phyloP scores from a whole-genome alignment of 2,329 filamentous ascomycete genomes.

The Cladophialophora exuberans region DNA sequence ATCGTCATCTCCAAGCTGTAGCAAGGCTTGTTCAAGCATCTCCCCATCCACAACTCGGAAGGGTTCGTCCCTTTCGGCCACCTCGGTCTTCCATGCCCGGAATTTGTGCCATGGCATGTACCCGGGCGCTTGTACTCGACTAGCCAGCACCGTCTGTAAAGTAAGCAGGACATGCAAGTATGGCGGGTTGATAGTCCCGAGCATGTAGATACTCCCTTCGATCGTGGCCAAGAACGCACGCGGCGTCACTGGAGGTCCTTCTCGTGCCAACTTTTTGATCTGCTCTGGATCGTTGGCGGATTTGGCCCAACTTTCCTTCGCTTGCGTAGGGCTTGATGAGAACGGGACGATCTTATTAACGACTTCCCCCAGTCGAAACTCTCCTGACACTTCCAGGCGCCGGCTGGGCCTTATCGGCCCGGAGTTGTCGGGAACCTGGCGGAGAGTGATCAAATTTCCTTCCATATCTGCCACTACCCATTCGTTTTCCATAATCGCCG shows the following conservation, averaged over 20 bases:
- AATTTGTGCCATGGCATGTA: conserved; percentile 76
- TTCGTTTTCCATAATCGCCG: conserved; percentile 69
- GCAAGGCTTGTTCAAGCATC: conserved; percentile 75
- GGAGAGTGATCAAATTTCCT: conserved; percentile 83
- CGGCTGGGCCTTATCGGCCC: conserved; percentile 72
- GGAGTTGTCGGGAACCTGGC: conserved; percentile 34
- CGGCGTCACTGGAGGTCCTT: conserved; percentile 71
- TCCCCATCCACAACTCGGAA: conserved; percentile 92
- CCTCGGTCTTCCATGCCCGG: conserved; percentile 77
- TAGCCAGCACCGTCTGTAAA: conserved; percentile 73
- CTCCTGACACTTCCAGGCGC: conserved; percentile 72
- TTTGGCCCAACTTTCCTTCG: background rate
- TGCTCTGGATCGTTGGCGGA: background rate
- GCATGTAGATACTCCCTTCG: conserved; percentile 89
- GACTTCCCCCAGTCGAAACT: conserved; percentile 88
- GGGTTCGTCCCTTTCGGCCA: conserved; percentile 72
- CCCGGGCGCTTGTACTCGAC: conserved; percentile 69
- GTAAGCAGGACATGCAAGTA: conserved; percentile 80
- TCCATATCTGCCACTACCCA: conserved; percentile 86
- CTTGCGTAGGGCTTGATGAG: conserved; percentile 44
- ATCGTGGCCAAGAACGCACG: conserved; percentile 88
- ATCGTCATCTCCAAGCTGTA: conserved; percentile 67
- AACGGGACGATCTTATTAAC: conserved; percentile 85
- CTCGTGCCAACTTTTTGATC: conserved; percentile 6
- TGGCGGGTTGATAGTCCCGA: conserved; percentile 69